Base-by-base conservation (phyloP, 257 asterid genomes). In the Nicotiana obtusifolia region DNA sequence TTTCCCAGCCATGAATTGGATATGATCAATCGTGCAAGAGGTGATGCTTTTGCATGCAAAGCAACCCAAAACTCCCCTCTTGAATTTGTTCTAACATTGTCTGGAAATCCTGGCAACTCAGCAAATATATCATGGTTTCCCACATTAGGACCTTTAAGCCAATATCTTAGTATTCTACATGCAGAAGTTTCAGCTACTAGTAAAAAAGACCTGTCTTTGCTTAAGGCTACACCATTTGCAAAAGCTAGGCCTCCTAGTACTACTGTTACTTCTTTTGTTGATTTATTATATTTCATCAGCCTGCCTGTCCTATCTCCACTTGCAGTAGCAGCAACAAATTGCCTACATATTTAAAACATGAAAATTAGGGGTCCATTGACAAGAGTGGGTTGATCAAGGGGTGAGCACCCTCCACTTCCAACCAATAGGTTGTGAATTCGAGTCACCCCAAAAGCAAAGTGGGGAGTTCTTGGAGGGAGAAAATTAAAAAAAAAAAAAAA, bases 11-110 rank as follows among this genome's bases (percentile, higher is more conserved):
- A 86, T 0, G 89, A 82, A 44, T 89, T 80, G 1, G 91, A 83
- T 49, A 78, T 54, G 2, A 81, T 67, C 81, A 84, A 78, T 83
- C 84, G 87, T 5, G 91, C 57, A 15, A 90, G 24, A 7, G 73
- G 19, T 30, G 86, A 90, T 1, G 73, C 41, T 83, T 91, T 93
- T 0, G 92, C 78, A 78, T 93, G 94, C 83, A 93, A 80, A 9
- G 91, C 95, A 2, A 93, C 95, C 97, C 97, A 92, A 78, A 88
- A 92, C 5, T 91, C 93, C 6, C 96, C 93, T n/a, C 84, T 88
- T 2, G 88, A 67, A 71, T 89, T 92, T 68, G 88, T 85, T 82
- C 94, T 90, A 26, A 92, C 81, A 80, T 93, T 92, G 93, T 93
- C 96, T 0, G 93, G 95, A 82, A 85, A 90, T 62, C 97, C 95